Percentiles rank a stretch among this genome's conserved stretches.
Conservation (phyloP, 129 eudicot species). For the Flaveria trinervia region DNA sequence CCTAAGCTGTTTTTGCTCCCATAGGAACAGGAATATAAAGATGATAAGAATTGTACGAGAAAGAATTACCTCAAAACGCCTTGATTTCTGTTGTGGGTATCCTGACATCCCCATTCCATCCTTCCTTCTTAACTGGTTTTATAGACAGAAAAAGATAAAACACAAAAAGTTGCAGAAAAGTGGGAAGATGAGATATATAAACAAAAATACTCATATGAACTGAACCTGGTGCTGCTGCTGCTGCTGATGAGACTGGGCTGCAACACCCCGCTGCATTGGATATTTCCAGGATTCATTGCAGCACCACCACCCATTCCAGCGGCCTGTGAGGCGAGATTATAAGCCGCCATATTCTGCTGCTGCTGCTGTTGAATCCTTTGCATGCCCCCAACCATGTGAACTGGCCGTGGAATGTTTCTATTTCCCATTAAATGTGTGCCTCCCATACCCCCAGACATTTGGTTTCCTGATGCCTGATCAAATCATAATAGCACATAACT, state of each 20-base stretch:
- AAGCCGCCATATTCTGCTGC: slow-evolving; percentile 68
- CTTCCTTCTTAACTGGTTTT: slow-evolving; percentile 76
- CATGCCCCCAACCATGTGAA: slow-evolving; percentile 78
- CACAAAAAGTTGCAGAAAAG: background rate
- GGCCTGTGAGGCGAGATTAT: slow-evolving; percentile 81
- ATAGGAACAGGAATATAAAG: background rate
- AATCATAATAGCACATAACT: background rate
- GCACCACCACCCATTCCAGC: slow-evolving; percentile 62
- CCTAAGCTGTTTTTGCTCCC: background rate
- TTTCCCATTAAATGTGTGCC: slow-evolving; percentile 72
- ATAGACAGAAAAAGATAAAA: background rate
- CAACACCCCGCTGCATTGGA: slow-evolving; percentile 89
- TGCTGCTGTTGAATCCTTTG: slow-evolving; percentile 74
- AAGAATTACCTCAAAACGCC: slow-evolving; percentile 75
- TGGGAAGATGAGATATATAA: background rate
- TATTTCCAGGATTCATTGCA: slow-evolving; percentile 78
- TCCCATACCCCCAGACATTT: slow-evolving; percentile 57
- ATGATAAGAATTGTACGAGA: background rate
- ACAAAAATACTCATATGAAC: slow-evolving; percentile 6
- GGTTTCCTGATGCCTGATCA: slow-evolving; percentile 68
- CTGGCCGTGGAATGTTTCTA: slow-evolving; percentile 71
- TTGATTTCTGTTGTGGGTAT: slow-evolving; percentile 85
- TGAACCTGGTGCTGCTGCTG: slow-evolving; percentile 42
- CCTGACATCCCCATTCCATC: slow-evolving; percentile 92
- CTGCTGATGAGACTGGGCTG: slow-evolving; percentile 85